Base-by-base conservation (phyloP, 1,139 yeast species). In the Geotrichum reessii region DNA sequence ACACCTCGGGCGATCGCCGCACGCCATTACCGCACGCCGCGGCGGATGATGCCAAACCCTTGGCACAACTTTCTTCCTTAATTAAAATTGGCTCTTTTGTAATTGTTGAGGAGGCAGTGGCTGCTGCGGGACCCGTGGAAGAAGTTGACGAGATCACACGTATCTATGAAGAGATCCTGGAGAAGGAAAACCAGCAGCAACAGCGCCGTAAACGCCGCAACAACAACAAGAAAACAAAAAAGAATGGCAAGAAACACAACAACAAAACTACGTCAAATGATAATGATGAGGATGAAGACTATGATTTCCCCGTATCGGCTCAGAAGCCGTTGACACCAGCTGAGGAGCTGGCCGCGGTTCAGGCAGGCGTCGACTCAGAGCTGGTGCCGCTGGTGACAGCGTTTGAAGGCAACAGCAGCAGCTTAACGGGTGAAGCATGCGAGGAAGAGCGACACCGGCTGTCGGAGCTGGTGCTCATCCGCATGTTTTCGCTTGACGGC, bases 61-160 rank as follows among this genome's bases (percentile, higher is more conserved):
- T 37, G 7, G 44, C 44, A 2, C 19, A 37, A 19, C 21, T 37
- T 7, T 1, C 44, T 8, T 7, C 5, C 9, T 8, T 37, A 4
- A 19, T 37, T 5, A 52, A 25, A 19, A 6, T 33, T 27, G 14
- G 53, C 25, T 17, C 53, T 42, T 24, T 24, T 27, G 65, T 72
- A 1, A 84, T 82, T 65, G 71, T 83, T 1, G 74, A 82, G 51
- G 50, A 37, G 44, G 44, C 44, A 17, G 44, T 17, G 7, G 44
- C 58, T 44, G 50, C 48, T 42, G 57, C 50, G n/a, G n/a, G n/a
- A 51, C 56, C 54, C 25, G 50, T 46, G 33, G 31, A 47, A 31
- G 47, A 22, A 52, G 50, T 47, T 17, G 49, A 52, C 40, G 55
- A 52, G 46, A 48, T 52, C 22, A 25, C 49, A 14, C 33, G 40